A percentile compares a stretch with the other conserved stretches of the same genome.
phyloP scores from a whole-genome alignment of 768 basidiomycete species.

The Dioszegia crocea region DNA sequence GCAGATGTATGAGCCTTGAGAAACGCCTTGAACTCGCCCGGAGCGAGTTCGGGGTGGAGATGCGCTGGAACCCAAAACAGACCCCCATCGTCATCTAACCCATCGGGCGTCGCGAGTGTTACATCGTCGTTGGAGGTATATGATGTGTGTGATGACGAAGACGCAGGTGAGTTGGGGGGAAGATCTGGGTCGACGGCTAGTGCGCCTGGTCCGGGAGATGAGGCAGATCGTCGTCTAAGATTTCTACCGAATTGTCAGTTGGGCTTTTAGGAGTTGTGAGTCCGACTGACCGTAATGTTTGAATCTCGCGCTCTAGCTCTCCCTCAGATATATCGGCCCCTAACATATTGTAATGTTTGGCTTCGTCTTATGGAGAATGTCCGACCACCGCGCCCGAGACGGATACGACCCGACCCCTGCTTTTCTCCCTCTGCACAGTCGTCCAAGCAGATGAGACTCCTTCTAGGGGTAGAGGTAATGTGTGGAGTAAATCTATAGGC shows the following conservation, averaged over 20 bases:
- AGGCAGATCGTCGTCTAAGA: constrained; percentile 72
- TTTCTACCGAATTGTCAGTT: constrained; percentile 20
- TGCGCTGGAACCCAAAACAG: constrained; percentile 98
- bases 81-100: constrained; percentile 60
- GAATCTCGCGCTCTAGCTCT: constrained; percentile 47
- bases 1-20: constrained; percentile 81
- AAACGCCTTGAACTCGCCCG: constrained; percentile 90
- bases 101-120: constrained; percentile 40
- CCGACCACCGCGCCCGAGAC: background rate
- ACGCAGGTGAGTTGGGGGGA: constrained; percentile 63
- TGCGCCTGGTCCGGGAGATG: constrained; percentile 68
- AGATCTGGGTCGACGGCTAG: constrained; percentile 88
- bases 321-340: constrained; percentile 34
- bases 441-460: too few species aligned
- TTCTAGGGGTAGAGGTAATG: too few species aligned
- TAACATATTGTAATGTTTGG: background rate
- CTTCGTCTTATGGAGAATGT: background rate
- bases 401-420: too few species aligned
- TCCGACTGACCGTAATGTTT: constrained; percentile 40
- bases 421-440: too few species aligned
- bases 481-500: too few species aligned
- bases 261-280: background rate
- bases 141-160: constrained; percentile 19
- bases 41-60: constrained; percentile 95
- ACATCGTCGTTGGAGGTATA: constrained; percentile 38